Evolutionary conservation across 2,329 filamentous ascomycete species (phyloP).

Genomic region (Exophiala aquamarina): DNA sequence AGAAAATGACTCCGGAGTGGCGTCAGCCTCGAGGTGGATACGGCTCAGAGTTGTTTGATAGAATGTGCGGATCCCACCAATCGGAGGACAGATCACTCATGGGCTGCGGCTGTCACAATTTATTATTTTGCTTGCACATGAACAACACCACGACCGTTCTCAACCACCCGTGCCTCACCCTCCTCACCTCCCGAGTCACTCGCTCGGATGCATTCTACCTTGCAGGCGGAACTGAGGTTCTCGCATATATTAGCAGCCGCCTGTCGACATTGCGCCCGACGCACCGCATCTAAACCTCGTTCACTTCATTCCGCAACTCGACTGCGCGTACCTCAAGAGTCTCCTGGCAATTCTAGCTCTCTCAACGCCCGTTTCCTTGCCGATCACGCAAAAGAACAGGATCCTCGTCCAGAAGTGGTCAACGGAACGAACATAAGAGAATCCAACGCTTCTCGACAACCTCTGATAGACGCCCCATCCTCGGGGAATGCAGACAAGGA

Average conservation of each 20-base stretch:
- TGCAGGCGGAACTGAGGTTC: constrained; percentile 28
- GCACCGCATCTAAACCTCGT: constrained; percentile 10
- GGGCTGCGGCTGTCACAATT: too few species aligned
- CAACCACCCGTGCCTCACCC: background rate
- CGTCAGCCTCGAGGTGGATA: too few species aligned
- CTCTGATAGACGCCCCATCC: background rate
- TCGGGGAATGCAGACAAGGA: constrained; percentile 7
- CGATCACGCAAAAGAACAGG: constrained; percentile 9
- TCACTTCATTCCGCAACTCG: constrained; percentile 19
- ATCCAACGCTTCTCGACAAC: too few species aligned
- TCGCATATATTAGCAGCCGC: constrained; percentile 16
- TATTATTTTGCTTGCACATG: background rate
- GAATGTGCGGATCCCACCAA: too few species aligned
- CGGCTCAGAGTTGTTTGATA: too few species aligned
- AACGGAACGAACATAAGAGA: constrained; percentile 1
- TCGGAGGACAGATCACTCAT: too few species aligned
- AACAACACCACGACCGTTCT: background rate
- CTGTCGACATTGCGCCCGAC: constrained; percentile 22
- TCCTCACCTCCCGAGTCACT: constrained; percentile 4
- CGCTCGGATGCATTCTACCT: constrained; percentile 26
- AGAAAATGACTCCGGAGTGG: too few species aligned
- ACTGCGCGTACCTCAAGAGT: constrained; percentile 13
- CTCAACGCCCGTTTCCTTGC: constrained; percentile 4
- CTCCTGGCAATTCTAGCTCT: constrained; percentile 11
- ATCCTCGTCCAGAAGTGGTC: constrained; percentile 10